A percentile compares a stretch with the other conserved stretches of the same genome.
These are phyloP conservation scores for Clitopilus hobsonii DNA, from an alignment of 768 basidiomycete genomes.

Conservation along the genomic window DNA sequence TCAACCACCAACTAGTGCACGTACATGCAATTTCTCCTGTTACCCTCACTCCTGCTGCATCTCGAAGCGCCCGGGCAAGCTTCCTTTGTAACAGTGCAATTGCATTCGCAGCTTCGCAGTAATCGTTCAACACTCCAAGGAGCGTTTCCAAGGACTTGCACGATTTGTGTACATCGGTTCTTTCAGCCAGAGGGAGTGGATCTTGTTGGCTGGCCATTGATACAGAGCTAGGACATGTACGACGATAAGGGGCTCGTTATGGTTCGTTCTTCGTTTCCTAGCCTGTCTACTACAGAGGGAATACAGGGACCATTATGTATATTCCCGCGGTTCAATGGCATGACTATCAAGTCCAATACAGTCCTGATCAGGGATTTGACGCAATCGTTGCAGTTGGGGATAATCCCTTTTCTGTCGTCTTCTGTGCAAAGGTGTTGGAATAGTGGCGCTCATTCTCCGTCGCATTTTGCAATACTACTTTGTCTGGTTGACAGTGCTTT, in stretches of 20 bases:
- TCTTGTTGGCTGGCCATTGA: not conserved
- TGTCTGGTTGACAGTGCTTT: not conserved
- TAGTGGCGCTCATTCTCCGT: not conserved
- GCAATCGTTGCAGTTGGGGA: not conserved
- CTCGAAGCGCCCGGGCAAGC: conserved; percentile 64
- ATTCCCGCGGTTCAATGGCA: not conserved
- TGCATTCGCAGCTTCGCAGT: conserved; percentile 64
- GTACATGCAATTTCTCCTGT: conserved; percentile 61
- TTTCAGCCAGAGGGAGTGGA: conserved; percentile 42
- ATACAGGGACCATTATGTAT: not conserved
- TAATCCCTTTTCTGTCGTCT: not conserved
- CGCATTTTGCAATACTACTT: not conserved
- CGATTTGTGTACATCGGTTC: conserved; percentile 72
- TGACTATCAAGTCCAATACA: not conserved
- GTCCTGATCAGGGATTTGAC: not conserved
- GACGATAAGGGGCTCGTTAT: not conserved
- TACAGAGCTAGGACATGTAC: not conserved
- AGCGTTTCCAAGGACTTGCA: conserved; percentile 73
- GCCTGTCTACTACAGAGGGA: not conserved
- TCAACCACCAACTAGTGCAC: conserved; percentile 12
- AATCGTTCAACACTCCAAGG: conserved; percentile 64
- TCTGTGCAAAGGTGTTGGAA: not conserved
- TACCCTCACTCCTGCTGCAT: conserved; percentile 56
- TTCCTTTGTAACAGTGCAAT: conserved; percentile 69
- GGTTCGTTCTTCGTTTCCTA: not conserved